Base-by-base conservation (phyloP, 441 rosid genomes). In the Erodium texanum region DNA sequence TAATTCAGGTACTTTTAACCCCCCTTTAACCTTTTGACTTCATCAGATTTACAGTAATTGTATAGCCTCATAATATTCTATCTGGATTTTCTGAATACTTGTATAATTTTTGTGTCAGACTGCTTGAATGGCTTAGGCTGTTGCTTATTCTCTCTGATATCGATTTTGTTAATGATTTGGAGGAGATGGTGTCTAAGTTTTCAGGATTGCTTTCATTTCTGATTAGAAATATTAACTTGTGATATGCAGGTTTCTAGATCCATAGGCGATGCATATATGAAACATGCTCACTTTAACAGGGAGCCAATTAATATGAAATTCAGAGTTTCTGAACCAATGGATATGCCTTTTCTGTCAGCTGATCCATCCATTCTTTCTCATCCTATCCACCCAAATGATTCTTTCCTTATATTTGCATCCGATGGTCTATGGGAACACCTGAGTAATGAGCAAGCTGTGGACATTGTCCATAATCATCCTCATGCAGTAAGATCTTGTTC, bases 391-490 rank as follows among this genome's bases (percentile, higher is more conserved):
- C 81, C 89, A 27, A 79, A 83, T 0, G 97, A 93, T 81, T 81
- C 79, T 71, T 91, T 91, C 73, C 61, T 91, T 41, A 87, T n/a
- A n/a, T n/a, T n/a, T n/a, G n/a, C n/a, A n/a, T n/a, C n/a, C n/a
- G n/a, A n/a, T n/a, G n/a, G n/a, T 91, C 93, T 93, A 0, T 93
- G 99, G 99, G 97, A 93, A 73, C 96, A 93, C 74, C 77, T 91
- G 73, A 88, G 82, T 75, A 89, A 93, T 81, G 96, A 93, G 80
- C 91, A 88, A 67, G 99, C 99, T 19, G 99, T 93, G 18, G 84
- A 91, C 65, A 81, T 93, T 0, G 91, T 93, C 66, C 88, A 86
- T 68, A 85, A 76, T 11, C 86, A 89, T 79, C 83, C 89, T 16
- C 85, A 77, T 72, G 82, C 65, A 62, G 99, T 86, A 83, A 85